Base-by-base conservation (phyloP, 208 protist species). In the Naegleria fowleri region DNA sequence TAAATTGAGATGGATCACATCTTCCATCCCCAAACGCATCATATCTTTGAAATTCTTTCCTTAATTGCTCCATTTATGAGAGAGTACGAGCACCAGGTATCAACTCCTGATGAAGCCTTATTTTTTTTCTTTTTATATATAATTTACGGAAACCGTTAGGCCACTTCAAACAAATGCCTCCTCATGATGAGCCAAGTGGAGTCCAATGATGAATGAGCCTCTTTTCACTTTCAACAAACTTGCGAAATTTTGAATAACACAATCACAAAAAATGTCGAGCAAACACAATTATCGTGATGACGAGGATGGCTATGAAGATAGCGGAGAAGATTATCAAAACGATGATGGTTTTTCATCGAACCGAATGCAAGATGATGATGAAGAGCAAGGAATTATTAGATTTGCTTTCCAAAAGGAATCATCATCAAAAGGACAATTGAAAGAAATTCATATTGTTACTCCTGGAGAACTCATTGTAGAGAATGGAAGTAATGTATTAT, bases 361-460 rank as follows among this genome's bases (percentile, higher is more conserved):
- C 22, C 19, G 19, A n/a, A n/a, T 36, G n/a, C 25, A 79, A 13
- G 67, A 79, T 36, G 67, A 79, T 79, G 67, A 79, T 0, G 67
- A 79, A 36, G 67, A 79, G n/a, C 25, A 79, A 36, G 67, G 67
- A 79, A 79, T 79, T 79, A 79, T 79, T 79, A 25, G 67, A 79
- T 79, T 79, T 79, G 67, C 67, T 36, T 79, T 79, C 36, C 16
- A 79, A 36, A 79, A 79, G n/a, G 67, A 79, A 36, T 19, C 25
- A 79, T n/a, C 19, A 79, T 36, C 67, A 79, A 36, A 7, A 13
- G 67, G 67, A 36, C 29, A 36, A 79, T 79, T 79, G n/a, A 79
- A 79, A 36, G 67, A 79, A 79, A 79, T 79, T 36, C 85, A 88
- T 40, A 88, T 88, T 58, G 85, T 88, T 19, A 88, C 85, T 43